phyloP scores from a whole-genome alignment of 140 eudicot genomes.

The Erigeron philadelphicus region DNA sequence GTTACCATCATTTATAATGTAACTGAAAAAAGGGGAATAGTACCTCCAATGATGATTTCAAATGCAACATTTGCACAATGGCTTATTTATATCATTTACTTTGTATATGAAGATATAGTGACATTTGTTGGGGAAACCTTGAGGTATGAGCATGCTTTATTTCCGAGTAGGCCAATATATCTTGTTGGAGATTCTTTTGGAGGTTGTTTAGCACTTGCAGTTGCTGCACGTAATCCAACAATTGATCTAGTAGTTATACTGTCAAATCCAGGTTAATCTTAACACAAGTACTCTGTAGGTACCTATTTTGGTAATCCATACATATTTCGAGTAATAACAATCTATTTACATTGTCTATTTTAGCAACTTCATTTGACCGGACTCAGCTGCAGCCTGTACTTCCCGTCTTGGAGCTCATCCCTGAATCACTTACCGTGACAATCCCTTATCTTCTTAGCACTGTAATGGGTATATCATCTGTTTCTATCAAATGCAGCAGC shows the following conservation, averaged over 20 bases:
- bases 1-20: constrained; percentile 3
- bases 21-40: not conserved
- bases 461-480: constrained; percentile 60
- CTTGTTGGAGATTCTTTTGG: constrained; percentile 90
- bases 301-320: not conserved
- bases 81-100: constrained; percentile 13
- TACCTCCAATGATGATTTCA: not conserved
- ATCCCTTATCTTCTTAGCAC: constrained; percentile 83
- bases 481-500: constrained; percentile 9
- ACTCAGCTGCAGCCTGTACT: constrained; percentile 65
- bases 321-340: constrained; percentile 18
- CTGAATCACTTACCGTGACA: constrained; percentile 50
- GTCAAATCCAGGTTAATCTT: constrained; percentile 74
- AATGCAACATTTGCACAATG: not conserved
- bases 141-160: constrained; percentile 61
- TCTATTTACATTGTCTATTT: constrained; percentile 27
- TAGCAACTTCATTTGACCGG: constrained; percentile 90
- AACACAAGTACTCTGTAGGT: constrained; percentile 9
- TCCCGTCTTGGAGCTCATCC: constrained; percentile 57
- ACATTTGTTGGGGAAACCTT: constrained; percentile 63
- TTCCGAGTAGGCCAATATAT: constrained; percentile 76
- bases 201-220: constrained; percentile 82
- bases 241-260: constrained; percentile 72
- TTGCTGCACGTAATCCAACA: constrained; percentile 77
- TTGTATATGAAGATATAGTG: constrained; percentile 51